Evolutionary conservation across 108 stramenopile species (phyloP), one percentile per base, ranked within the genome.

Genomic region (Ochromonas danica): DNA sequence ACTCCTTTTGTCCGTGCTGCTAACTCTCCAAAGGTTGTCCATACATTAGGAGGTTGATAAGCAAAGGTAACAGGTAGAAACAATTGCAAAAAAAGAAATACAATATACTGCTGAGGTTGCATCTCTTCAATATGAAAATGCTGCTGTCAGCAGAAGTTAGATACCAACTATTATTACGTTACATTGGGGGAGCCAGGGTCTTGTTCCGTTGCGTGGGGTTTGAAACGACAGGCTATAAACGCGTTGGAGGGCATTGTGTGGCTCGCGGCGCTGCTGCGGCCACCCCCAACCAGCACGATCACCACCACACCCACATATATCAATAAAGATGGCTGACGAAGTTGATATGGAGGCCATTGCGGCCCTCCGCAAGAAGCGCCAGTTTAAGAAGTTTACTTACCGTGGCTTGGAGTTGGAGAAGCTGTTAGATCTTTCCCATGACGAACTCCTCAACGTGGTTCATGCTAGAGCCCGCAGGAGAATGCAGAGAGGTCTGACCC

Each of bases 371-470:
- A 99, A 99, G 94, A 98, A 98, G 94, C 95, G 98, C 86, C 91
- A 93, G 82, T 99, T 99, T 94, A 93, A 96, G 82, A 98, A 98
- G 87, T 98, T 98, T 84, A 94, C 94, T 82, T 99, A 91, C 91
- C 93, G 96, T 77, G 99, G 99, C 70, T 92, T 98, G 74, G 97
- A 97, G 80, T 91, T 99, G 61, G 99, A 98, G 70, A 91, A 93
- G 82, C 91, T 99, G 61, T 88, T 99, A 62, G 96, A 98, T 89
- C 90, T 98, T 80, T 94, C 92, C 88, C 94, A 80, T 80, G 97
- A 1, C 6, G 97, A 99, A 88, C 91, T 99, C 85, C 93, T 95
- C 94, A 93, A 95, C 85, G 87, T 98, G 80, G 92, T 98, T 80
- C 88, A 87, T 77, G 86, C 93, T 81, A 95, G 99, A 72, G 93